Base-by-base conservation (phyloP, 306 rosid genomes). In the Prosopis cineraria region DNA sequence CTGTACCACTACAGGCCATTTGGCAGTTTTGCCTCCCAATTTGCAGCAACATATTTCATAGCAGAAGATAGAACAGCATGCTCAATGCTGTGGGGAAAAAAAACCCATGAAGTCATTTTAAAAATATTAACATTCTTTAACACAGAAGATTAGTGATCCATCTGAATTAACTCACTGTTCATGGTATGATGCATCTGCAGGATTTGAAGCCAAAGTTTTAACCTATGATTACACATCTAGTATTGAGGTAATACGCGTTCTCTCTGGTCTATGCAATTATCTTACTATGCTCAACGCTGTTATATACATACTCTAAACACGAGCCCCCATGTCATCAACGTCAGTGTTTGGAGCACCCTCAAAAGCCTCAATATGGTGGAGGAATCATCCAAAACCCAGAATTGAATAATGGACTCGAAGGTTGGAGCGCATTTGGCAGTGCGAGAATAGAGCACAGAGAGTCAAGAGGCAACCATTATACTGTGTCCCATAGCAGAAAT, bases 371-470 rank as follows among this genome's bases (percentile, higher is more conserved):
- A 8, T 94, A 91, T 60, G 84, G 76, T 52, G 98, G 97, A 78
- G 98, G 98, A 63, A 88, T 91, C 69, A 84, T 94, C 59, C 60
- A 34, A 72, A 94, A 94, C 62, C 91, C 97, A 33, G 90, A 94
- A 43, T 52, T 94, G 19, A 87, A 90, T 12, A 24, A 88, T 52
- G 97, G 93, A 33, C 53, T 90, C 58, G 58, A 81, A 74, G 91
- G 91, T 2, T 94, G 98, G 96, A 80, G 80, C 16, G n/a, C 60
- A 20, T 89, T 82, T 39, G 94, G 91, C 3, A 10, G 56, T 0
- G 87, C 94, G 67, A 85, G 24, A 72, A 77, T 91, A 0, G 78
- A 85, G 40, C 86, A 78, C 2, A 80, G 87, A 82, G 84, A 85
- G 44, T 85, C 80, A 65, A 69, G 52, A 10, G 90, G 86, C 80